Evolutionary conservation across 179 eudicot genomes (phyloP).

Genomic region (Beta corolliflora): DNA sequence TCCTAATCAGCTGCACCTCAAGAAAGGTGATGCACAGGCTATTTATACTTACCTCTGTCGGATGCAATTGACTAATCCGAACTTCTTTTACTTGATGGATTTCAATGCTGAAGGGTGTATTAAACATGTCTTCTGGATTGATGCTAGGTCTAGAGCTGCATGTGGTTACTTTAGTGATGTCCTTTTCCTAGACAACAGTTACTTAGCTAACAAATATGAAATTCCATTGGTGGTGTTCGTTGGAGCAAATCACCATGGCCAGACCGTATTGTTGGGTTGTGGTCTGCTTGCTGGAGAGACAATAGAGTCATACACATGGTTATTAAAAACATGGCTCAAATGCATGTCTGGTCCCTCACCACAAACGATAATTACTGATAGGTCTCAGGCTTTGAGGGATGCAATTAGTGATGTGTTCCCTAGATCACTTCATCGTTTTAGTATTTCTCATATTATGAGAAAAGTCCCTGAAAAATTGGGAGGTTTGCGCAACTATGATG

Average conservation of each 20-base stretch:
- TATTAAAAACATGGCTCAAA: constrained; percentile 66
- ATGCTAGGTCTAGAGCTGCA: constrained; percentile 72
- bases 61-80: constrained; percentile 69
- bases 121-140: constrained; percentile 67
- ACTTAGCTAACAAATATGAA: constrained; percentile 59
- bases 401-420: constrained; percentile 60
- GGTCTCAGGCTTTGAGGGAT: constrained; percentile 52
- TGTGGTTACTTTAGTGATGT: constrained; percentile 67
- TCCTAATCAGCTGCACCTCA: constrained; percentile 38
- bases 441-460: constrained; percentile 51
- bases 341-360: constrained; percentile 57
- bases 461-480: constrained; percentile 70
- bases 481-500: constrained; percentile 54
- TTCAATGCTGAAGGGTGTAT: constrained; percentile 59
- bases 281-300: constrained; percentile 71
- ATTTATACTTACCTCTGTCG: constrained; percentile 63
- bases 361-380: constrained; percentile 64
- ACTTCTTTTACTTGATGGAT: constrained; percentile 75
- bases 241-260: constrained; percentile 76
- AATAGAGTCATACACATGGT: constrained; percentile 59
- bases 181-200: constrained; percentile 60
- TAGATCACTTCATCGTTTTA: constrained; percentile 55
- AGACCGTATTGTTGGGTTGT: constrained; percentile 64
- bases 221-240: constrained; percentile 68
- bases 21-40: constrained; percentile 48